Percentiles rank a stretch among this genome's conserved stretches.
Conservation (phyloP, 768 basidiomycete genomes). For the Polyporus arcularius region DNA sequence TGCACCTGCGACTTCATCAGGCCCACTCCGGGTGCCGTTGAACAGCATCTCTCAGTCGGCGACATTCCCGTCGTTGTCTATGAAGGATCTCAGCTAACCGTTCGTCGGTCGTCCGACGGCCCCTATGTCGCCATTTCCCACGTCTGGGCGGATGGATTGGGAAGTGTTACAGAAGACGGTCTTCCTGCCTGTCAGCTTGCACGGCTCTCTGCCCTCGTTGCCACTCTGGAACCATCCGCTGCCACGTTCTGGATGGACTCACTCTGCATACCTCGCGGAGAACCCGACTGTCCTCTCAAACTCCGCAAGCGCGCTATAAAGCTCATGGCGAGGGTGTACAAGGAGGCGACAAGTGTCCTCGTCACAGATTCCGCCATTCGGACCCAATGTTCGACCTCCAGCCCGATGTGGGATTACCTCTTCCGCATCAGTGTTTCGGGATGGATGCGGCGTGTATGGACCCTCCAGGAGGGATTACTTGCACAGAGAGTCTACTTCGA, state of each 20-base stretch:
- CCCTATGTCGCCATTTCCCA: slow-evolving; percentile 17
- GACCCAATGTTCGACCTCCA: not conserved
- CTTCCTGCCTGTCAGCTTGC: slow-evolving; percentile 9
- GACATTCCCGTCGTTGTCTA: not conserved
- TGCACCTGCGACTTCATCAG: slow-evolving; percentile 3
- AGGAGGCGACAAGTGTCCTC: slow-evolving; percentile 5
- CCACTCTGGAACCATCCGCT: not conserved
- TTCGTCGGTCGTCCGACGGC: not conserved
- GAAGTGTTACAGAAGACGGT: slow-evolving; percentile 13
- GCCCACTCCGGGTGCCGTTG: slow-evolving; percentile 1
- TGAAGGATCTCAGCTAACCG: not conserved
- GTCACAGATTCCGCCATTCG: slow-evolving; percentile 13
- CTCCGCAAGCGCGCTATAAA: slow-evolving; percentile 9
- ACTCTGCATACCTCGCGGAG: slow-evolving; percentile 10
- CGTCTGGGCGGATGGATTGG: slow-evolving; percentile 19
- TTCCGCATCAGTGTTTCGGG: slow-evolving; percentile 6
- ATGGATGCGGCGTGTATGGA: slow-evolving; percentile 15
- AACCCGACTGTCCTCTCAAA: no score
- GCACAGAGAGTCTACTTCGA: slow-evolving; percentile 9
- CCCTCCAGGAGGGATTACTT: slow-evolving; percentile 8
- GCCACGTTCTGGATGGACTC: slow-evolving; percentile 17
- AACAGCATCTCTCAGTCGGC: not conserved
- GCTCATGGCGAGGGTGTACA: slow-evolving; percentile 16
- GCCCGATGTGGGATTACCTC: not conserved
- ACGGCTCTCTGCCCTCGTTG: not conserved